These are phyloP conservation scores for Alternaria consortialis DNA, from an alignment of 2,329 filamentous ascomycete species.

Conservation along the genomic window DNA sequence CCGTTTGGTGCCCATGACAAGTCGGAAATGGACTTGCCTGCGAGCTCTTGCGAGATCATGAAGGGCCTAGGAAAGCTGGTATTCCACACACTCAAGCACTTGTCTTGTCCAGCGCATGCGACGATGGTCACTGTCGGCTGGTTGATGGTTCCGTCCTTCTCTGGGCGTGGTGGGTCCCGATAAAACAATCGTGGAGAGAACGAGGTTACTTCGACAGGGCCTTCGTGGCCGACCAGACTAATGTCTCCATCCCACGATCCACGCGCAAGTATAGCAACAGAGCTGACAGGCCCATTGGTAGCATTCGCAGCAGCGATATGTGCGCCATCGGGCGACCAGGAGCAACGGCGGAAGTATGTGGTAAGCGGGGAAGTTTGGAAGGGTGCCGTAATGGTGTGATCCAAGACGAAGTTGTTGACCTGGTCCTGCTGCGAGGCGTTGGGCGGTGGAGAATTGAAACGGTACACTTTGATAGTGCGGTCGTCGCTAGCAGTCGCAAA, in stretches of 20 bases:
- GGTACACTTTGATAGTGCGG: slow-evolving; percentile 94
- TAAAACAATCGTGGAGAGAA: slow-evolving; percentile 94
- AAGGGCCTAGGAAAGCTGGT: slow-evolving; percentile 93
- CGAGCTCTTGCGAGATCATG: slow-evolving; percentile 87
- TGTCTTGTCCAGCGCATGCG: slow-evolving; percentile 95
- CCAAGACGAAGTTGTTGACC: slow-evolving; percentile 93
- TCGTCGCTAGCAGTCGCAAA: slow-evolving; percentile 98
- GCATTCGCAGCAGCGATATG: slow-evolving; percentile 97
- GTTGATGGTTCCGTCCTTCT: slow-evolving; percentile 57
- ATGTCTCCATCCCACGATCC: slow-evolving; percentile 95
- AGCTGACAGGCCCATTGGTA: slow-evolving; percentile 95
- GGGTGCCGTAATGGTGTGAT: slow-evolving; percentile 86
- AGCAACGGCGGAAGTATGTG: slow-evolving; percentile 95
- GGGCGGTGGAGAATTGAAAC: slow-evolving; percentile 85
- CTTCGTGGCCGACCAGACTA: slow-evolving; percentile 96
- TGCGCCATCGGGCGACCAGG: slow-evolving; percentile 96
- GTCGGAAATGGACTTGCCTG: slow-evolving; percentile 91
- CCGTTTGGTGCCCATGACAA: slow-evolving; percentile 94
- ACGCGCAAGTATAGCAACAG: slow-evolving; percentile 93
- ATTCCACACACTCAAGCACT: slow-evolving; percentile 96
- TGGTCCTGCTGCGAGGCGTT: slow-evolving; percentile 96
- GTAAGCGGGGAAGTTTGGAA: slow-evolving; percentile 93
- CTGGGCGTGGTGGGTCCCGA: slow-evolving; percentile 67
- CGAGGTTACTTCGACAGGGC: slow-evolving; percentile 94
- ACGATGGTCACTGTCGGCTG: slow-evolving; percentile 83